phyloP scores from a whole-genome alignment of 1,139 yeast species.

The Geotrichum histeridarum region DNA sequence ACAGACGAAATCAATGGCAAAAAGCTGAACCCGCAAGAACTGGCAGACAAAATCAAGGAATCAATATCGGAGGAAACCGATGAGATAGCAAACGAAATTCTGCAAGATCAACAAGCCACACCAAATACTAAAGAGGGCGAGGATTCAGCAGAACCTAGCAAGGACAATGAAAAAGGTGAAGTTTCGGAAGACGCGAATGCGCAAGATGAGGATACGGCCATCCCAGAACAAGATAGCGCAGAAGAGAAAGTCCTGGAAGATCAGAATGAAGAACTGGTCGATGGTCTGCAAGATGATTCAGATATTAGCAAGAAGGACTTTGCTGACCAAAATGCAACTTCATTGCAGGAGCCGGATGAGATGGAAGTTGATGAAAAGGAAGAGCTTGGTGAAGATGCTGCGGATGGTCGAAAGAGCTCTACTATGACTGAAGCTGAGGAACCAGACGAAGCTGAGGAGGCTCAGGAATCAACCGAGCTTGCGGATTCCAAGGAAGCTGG shows the following conservation, averaged over 20 bases:
- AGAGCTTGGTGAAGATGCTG: neutral
- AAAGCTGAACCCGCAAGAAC: constrained; percentile 3
- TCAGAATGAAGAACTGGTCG: neutral
- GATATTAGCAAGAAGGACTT: neutral
- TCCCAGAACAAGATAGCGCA: neutral
- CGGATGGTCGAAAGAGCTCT: neutral
- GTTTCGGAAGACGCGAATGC: constrained; percentile 3
- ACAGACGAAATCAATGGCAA: neutral
- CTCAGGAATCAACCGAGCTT: neutral
- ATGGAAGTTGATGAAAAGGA: neutral
- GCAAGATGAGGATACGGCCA: neutral
- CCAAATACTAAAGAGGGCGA: neutral
- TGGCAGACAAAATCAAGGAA: neutral
- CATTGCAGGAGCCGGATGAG: neutral
- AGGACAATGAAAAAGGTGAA: constrained; percentile 4
- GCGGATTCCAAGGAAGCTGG: neutral
- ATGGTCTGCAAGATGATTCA: neutral
- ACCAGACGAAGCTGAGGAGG: neutral
- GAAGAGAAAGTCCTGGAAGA: neutral
- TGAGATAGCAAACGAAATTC: neutral
- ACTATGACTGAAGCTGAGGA: neutral
- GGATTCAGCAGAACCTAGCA: neutral
- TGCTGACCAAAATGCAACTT: no score
- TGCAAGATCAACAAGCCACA: neutral
- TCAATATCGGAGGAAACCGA: neutral